Base-by-base conservation (phyloP, 139 green algal species). In the Picochlorum sp. region DNA sequence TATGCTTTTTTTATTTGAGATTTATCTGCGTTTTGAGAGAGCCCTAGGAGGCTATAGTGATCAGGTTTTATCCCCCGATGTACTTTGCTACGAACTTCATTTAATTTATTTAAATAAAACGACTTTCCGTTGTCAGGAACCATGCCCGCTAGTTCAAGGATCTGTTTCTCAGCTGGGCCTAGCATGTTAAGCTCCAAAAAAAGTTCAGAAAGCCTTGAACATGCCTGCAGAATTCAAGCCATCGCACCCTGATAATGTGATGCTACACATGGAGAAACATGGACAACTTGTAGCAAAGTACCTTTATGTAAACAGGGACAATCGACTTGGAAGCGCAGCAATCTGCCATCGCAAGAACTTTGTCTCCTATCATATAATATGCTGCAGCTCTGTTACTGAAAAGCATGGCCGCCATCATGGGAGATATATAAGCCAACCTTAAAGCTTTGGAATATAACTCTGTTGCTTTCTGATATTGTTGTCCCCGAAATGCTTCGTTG, bases 1-100 rank as follows among this genome's bases (percentile, higher is more conserved):
- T 95, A 97, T 0, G 84, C 80, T 49, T 84, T 86, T 47, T 87
- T 89, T 35, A 95, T 83, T 16, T 95, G 75, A n/a, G 51, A 57
- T 7, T 13, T 16, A 3, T 33, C 18, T 7, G 25, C 31, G 33
- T 22, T 37, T n/a, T 30, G n/a, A 40, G 49, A 30, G 26, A 82
- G 31, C 2, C 59, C 72, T 24, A 82, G 36, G 43, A 77, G 26
- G 16, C 41, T 50, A 51, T 60, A 74, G 33, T 68, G 60, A 36
- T 73, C 52, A 4, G 39, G 39, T n/a, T 47, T 47, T 7, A 26
- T 20, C 22, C 39, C 39, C 22, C 8, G 7, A n/a, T n/a, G n/a
- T n/a, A n/a, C n/a, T n/a, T n/a, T n/a, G n/a, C n/a, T n/a, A n/a
- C n/a, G n/a, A n/a, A n/a, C n/a, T n/a, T n/a, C n/a, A n/a, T n/a